Evolutionary conservation across 1,284 basidiomycete species (phyloP).

Genomic region (Grifola frondosa): DNA sequence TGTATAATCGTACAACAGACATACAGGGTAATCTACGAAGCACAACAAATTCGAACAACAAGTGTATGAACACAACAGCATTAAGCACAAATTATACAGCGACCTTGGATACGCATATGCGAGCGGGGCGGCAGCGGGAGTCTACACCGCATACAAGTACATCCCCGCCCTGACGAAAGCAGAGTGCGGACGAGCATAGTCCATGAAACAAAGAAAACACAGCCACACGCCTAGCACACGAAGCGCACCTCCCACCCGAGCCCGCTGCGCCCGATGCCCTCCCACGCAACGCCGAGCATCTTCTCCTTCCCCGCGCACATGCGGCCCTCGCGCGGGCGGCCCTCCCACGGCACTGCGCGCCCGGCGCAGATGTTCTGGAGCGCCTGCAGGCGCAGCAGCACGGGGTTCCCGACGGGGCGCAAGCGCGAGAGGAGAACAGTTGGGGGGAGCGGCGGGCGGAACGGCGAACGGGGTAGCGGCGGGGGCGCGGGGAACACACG

Average conservation of each 20-base stretch:
- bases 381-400: constrained; percentile 54
- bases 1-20: too few species aligned
- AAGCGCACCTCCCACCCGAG: constrained; percentile 38
- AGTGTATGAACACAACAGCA: neutral
- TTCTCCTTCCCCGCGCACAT: constrained; percentile 56
- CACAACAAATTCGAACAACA: too few species aligned
- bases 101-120: too few species aligned
- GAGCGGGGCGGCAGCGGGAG: too few species aligned
- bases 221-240: constrained; percentile 10
- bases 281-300: constrained; percentile 55
- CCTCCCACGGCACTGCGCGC: constrained; percentile 45
- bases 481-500: constrained; percentile 27
- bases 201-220: too few species aligned
- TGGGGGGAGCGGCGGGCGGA: constrained; percentile 20
- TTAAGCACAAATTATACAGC: constrained; percentile 2
- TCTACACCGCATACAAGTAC: constrained; percentile 1
- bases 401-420: constrained; percentile 59
- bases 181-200: too few species aligned
- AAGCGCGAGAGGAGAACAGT: constrained; percentile 26
- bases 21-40: too few species aligned
- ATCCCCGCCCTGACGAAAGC: constrained; percentile 1
- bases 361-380: constrained; percentile 49
- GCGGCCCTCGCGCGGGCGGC: constrained; percentile 41
- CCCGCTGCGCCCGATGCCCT: constrained; percentile 53
- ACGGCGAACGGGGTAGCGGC: constrained; percentile 30